Percentiles rank a stretch among this genome's conserved stretches.
These are phyloP conservation scores for Pistacia integerrima DNA, from an alignment of 345 rosid species.

Conservation along the genomic window DNA sequence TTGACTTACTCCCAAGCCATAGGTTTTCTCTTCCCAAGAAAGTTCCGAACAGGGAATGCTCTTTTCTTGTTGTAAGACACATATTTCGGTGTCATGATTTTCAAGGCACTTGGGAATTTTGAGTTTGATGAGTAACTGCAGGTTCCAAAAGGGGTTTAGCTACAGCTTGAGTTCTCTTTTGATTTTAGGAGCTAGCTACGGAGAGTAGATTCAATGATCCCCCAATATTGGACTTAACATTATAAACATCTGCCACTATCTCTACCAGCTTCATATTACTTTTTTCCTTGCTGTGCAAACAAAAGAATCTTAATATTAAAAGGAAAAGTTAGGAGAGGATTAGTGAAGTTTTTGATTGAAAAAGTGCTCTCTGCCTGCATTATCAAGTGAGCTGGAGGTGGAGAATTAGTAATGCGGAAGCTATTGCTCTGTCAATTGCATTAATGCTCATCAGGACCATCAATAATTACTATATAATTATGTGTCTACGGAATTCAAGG, in stretches of 20 bases:
- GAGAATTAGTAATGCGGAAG: neutral
- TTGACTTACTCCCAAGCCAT: conserved; percentile 1
- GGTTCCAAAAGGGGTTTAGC: neutral
- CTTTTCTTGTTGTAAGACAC: neutral
- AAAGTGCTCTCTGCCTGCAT: neutral
- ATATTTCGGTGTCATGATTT: neutral
- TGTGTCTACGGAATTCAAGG: neutral
- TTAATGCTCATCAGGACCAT: neutral
- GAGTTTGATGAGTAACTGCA: neutral
- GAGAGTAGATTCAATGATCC: neutral
- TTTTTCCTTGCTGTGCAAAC: conserved; percentile 22
- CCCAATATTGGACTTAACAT: conserved; percentile 5
- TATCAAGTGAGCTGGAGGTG: neutral
- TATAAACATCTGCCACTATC: conserved; percentile 29
- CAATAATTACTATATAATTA: neutral
- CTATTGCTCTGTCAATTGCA: neutral
- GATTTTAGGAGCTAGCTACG: conserved; percentile 11
- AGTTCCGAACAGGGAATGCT: conserved; percentile 11
- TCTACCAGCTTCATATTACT: conserved; percentile 24
- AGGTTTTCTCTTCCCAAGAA: conserved; percentile 24
- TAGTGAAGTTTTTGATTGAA: neutral
- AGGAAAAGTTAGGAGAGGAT: neutral
- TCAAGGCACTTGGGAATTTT: conserved; percentile 12
- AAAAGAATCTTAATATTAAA: conserved; percentile 9
- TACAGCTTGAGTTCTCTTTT: neutral